Evolutionary conservation across 495 filamentous ascomycete genomes (phyloP).

Genomic region (Hyaloscypha hepaticicola): DNA sequence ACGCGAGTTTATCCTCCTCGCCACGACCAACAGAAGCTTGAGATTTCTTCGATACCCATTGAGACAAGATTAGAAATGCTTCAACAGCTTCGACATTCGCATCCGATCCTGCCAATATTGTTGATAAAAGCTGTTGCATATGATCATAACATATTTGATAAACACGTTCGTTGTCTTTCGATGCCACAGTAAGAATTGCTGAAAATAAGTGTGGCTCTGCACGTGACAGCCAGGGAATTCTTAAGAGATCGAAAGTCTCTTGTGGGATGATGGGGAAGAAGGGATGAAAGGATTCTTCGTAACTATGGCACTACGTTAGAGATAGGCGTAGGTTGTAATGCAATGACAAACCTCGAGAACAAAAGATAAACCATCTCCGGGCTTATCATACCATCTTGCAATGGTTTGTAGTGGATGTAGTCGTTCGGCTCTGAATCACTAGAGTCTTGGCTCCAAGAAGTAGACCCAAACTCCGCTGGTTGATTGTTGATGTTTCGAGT

Average conservation of each 20-base stretch:
- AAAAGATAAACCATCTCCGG: conserved; percentile 28
- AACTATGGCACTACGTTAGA: conserved; percentile 14
- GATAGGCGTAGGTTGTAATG: neutral
- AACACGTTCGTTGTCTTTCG: conserved; percentile 57
- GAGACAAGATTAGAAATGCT: conserved; percentile 60
- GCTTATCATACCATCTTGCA: conserved; percentile 26
- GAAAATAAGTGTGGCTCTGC: conserved; percentile 61
- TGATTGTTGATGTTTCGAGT: conserved; percentile 4
- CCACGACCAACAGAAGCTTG: conserved; percentile 56
- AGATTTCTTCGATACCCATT: conserved; percentile 62
- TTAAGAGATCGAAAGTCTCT: conserved; percentile 51
- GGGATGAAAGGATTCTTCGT: conserved; percentile 54
- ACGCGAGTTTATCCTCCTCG: conserved; percentile 64
- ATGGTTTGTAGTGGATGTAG: conserved; percentile 27
- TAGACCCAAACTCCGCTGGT: conserved; percentile 2
- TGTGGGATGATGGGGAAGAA: conserved; percentile 61
- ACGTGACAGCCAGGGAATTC: conserved; percentile 45
- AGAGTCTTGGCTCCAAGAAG: conserved; percentile 3
- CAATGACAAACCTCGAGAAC: conserved; percentile 23
- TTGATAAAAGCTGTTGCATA: conserved; percentile 61
- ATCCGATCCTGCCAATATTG: conserved; percentile 57
- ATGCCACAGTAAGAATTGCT: conserved; percentile 61
- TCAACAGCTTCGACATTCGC: conserved; percentile 64
- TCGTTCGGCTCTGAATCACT: conserved; percentile 21
- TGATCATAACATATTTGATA: conserved; percentile 61